Evolutionary conservation across 2,329 filamentous ascomycete species (phyloP), one percentile per base, ranked within the genome.

Genomic region (Basipetospora chlamydospora): DNA sequence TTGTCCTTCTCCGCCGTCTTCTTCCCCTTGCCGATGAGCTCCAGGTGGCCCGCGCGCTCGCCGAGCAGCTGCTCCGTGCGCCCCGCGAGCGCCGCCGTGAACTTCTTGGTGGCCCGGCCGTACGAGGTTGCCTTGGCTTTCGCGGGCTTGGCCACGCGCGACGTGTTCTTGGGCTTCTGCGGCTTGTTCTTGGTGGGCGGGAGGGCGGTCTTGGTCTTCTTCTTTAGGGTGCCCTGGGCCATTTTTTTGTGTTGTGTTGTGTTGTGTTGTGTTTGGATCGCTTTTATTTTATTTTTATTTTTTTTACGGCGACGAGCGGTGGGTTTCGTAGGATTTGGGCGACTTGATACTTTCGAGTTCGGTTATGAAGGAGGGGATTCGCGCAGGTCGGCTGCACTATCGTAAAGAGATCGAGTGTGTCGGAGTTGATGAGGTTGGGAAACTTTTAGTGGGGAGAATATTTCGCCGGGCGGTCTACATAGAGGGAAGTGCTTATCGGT

Each of bases 51-150:
- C 5, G 67, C 71, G 7, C 70, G 57, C 58, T 74, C 67, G 41
- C 70, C 70, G 28, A 76, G 60, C 48, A 75, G 57, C 42, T 61
- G 58, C 59, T 76, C 71, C 22, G 71, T 76, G 56, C 62, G 60
- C 40, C 58, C 59, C 29, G 59, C 61, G 49, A 76, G 58, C 32
- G 69, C 70, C 3, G 66, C 61, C 10, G 67, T 63, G 49, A 67
- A 67, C 53, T 72, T 71, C 47, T 62, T 64, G 55, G 64, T 63
- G 44, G 63, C 46, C 58, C 67, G 70, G 45, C 66, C 57, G 13
- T 49, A 52, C 18, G 52, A 52, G 46, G 55, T 59, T 23, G 53
- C 45, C 52, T 61, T 65, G 32, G 44, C 45, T 43, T 58, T 63
- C 45, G 67, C 61, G 26, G 65, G 57, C 53, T 73, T 73, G 52